Evolutionary conservation across 1,139 yeast species (phyloP).

Genomic region (Geotrichum fermentans): DNA sequence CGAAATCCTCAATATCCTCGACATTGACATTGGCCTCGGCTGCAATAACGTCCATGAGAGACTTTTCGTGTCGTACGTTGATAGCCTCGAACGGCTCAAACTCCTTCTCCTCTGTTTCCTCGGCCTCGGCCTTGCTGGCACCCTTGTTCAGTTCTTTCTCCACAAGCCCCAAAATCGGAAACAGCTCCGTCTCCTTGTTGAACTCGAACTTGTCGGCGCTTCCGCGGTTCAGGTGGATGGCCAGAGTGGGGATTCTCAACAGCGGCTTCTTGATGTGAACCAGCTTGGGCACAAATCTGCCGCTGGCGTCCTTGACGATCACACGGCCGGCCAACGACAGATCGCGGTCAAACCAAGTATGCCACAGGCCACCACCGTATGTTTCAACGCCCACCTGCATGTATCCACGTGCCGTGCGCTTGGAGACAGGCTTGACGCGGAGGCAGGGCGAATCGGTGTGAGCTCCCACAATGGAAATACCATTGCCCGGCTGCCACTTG

Average conservation of each 20-base stretch:
- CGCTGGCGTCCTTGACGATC: slow-evolving; percentile 48
- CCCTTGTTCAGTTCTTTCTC: slow-evolving; percentile 34
- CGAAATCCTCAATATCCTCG: slow-evolving; percentile 77
- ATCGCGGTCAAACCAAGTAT: slow-evolving; percentile 82
- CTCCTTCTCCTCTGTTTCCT: slow-evolving; percentile 46
- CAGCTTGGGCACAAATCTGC: slow-evolving; percentile 54
- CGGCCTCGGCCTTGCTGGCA: slow-evolving; percentile 27
- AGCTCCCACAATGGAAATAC: slow-evolving; percentile 85
- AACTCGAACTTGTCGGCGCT: slow-evolving; percentile 77
- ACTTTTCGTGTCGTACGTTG: slow-evolving; percentile 69
- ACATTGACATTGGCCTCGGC: slow-evolving; percentile 51
- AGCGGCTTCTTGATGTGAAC: slow-evolving; percentile 79
- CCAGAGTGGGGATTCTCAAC: slow-evolving; percentile 88
- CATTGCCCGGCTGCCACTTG: slow-evolving; percentile 71
- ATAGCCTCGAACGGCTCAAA: slow-evolving; percentile 64
- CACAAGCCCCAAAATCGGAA: slow-evolving; percentile 80
- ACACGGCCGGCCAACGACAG: slow-evolving; percentile 90
- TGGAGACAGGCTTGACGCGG: slow-evolving; percentile 82
- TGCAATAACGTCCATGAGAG: slow-evolving; percentile 65
- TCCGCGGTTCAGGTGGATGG: slow-evolving; percentile 82
- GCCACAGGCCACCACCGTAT: slow-evolving; percentile 93
- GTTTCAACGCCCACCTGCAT: slow-evolving; percentile 89
- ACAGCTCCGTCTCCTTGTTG: slow-evolving; percentile 79
- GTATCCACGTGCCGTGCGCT: slow-evolving; percentile 57
- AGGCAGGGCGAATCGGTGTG: slow-evolving; percentile 95